These are phyloP conservation scores for Candida mesenterica DNA, from an alignment of 1,139 yeast species.

Conservation along the genomic window DNA sequence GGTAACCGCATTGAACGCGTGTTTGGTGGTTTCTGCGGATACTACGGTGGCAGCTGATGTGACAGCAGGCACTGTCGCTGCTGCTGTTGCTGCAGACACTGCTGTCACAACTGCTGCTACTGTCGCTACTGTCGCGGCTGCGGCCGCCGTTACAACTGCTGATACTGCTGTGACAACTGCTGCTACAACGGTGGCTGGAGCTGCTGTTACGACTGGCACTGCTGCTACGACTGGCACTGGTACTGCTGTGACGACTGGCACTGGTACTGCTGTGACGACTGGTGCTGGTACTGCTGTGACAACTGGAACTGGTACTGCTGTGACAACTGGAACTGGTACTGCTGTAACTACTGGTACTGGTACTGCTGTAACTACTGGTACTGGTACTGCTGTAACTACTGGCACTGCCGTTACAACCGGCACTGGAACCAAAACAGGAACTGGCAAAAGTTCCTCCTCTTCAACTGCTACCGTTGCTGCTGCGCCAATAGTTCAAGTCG, in stretches of 20 bases:
- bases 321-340: slow-evolving; percentile 15
- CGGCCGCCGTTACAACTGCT: slow-evolving; percentile 14
- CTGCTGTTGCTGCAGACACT: slow-evolving; percentile 9
- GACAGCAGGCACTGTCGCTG: slow-evolving; percentile 10
- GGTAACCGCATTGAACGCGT: slow-evolving; percentile 5
- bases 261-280: slow-evolving; percentile 12
- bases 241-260: slow-evolving; percentile 8
- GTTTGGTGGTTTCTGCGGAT: slow-evolving; percentile 4
- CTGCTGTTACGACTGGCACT: slow-evolving; percentile 15
- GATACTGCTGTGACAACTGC: slow-evolving; percentile 12
- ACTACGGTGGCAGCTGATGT: slow-evolving; percentile 11
- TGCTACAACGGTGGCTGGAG: slow-evolving; percentile 14
- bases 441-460: slow-evolving; percentile 20
- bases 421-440: slow-evolving; percentile 10
- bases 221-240: slow-evolving; percentile 13
- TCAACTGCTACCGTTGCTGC: slow-evolving; percentile 10
- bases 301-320: slow-evolving; percentile 41
- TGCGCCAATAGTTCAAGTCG: slow-evolving; percentile 11
- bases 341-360: slow-evolving; percentile 13
- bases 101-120: slow-evolving; percentile 11
- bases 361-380: slow-evolving; percentile 12
- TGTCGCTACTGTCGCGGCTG: slow-evolving; percentile 12
- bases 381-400: slow-evolving; percentile 12
- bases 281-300: slow-evolving; percentile 19
- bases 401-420: slow-evolving; percentile 9